Percentiles rank a stretch among this genome's conserved stretches.
These are phyloP conservation scores for Lachnellula subtilissima DNA, from an alignment of 2,329 filamentous ascomycete species.

Conservation along the genomic window DNA sequence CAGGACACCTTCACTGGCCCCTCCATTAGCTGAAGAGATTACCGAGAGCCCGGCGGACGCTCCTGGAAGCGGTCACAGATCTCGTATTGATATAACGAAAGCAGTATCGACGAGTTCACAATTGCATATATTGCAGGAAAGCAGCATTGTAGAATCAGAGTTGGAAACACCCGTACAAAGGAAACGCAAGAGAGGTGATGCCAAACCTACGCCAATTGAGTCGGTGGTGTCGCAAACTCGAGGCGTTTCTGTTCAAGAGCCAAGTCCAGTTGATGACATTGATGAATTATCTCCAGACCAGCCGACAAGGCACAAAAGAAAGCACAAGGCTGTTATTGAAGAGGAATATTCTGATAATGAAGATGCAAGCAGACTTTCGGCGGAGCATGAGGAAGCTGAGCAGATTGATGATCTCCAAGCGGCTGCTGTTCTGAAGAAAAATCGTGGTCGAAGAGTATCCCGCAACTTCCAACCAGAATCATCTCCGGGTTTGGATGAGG, in stretches of 20 bases:
- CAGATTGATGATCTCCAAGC: conserved; percentile 33
- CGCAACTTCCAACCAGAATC: conserved; percentile 20
- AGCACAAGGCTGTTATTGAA: conserved; percentile 16
- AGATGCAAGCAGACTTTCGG: conserved; percentile 20
- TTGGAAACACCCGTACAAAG: conserved; percentile 15
- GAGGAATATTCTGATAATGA: background rate
- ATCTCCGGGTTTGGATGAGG: conserved; percentile 36
- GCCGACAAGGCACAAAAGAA: background rate
- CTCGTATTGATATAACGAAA: conserved; percentile 40
- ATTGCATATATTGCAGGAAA: conserved; percentile 12
- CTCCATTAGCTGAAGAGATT: conserved; percentile 38
- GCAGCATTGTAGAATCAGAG: conserved; percentile 2
- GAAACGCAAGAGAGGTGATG: conserved; percentile 22
- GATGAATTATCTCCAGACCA: conserved; percentile 33
- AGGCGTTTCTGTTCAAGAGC: too few species aligned
- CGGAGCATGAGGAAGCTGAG: conserved; percentile 30
- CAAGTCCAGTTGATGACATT: background rate
- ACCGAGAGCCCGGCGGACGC: conserved; percentile 50
- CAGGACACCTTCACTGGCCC: conserved; percentile 7
- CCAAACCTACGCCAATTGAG: background rate
- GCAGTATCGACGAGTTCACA: conserved; percentile 12
- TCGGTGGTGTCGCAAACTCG: background rate
- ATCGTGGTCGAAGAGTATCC: conserved; percentile 34
- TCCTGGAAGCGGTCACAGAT: conserved; percentile 51
- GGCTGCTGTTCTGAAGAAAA: conserved; percentile 33